Percentiles rank a stretch among this genome's conserved stretches.
phyloP scores from a whole-genome alignment of 202 grass and related monocot genomes.

The Schoenoplectus tabernaemontani region DNA sequence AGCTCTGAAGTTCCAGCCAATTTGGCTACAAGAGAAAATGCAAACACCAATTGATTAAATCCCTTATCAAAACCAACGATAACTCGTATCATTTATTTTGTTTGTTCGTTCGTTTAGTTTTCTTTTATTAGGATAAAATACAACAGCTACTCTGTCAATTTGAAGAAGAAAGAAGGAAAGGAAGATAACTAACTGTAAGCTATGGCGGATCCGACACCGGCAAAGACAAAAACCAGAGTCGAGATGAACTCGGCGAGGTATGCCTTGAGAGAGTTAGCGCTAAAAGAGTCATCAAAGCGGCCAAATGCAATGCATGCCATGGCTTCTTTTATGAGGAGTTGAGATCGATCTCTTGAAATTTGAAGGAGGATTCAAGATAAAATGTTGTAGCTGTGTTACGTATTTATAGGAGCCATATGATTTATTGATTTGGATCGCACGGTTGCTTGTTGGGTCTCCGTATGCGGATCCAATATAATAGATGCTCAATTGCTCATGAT shows the following conservation, averaged over 20 bases:
- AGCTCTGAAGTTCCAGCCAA: conserved; percentile 31
- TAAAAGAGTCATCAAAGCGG: conserved; percentile 59
- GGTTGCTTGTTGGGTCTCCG: conserved; percentile 12
- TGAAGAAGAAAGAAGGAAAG: not conserved
- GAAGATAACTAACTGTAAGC: conserved; percentile 47
- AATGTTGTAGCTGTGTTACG: not conserved
- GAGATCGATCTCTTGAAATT: not conserved
- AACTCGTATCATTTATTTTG: not conserved
- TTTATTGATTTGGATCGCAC: conserved; percentile 29
- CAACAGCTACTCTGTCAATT: not conserved
- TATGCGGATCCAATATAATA: not conserved
- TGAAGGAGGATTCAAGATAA: not conserved
- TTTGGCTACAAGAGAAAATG: conserved; percentile 34
- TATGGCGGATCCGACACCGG: conserved; percentile 66
- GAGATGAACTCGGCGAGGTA: conserved; percentile 89
- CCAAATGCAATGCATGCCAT: conserved; percentile 66
- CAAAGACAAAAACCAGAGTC: conserved; percentile 57
- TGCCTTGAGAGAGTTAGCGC: conserved; percentile 42
- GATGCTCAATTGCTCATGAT: not conserved
- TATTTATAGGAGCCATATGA: conserved; percentile 34
- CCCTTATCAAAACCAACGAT: not conserved
- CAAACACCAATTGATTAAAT: not conserved
- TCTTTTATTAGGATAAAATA: not conserved
- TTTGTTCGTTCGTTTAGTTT: not conserved
- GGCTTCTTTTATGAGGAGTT: not conserved